phyloP scores from a whole-genome alignment of 116 monocot species.

The Cymodocea nodosa region DNA sequence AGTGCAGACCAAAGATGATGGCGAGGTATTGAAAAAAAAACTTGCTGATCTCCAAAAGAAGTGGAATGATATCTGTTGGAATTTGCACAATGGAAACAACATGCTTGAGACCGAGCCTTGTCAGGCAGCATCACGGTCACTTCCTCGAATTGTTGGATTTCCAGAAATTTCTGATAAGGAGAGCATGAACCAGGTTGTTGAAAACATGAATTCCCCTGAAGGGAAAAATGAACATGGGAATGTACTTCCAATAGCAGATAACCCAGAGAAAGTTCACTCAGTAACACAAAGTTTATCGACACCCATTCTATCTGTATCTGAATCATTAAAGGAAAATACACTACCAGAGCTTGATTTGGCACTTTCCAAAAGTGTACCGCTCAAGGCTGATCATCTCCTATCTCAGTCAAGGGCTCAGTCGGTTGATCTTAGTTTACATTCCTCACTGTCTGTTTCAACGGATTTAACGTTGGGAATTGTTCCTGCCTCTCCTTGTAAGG shows the following conservation, averaged over 20 bases:
- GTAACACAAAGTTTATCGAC: slow-evolving; percentile 6
- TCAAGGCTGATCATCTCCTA: slow-evolving; percentile 7
- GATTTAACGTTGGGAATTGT: slow-evolving; percentile 65
- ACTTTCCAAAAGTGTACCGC: slow-evolving; percentile 10
- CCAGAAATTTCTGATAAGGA: slow-evolving; percentile 15
- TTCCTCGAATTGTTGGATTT: slow-evolving; percentile 23
- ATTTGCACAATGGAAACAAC: slow-evolving; percentile 23
- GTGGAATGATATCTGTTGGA: slow-evolving; percentile 59
- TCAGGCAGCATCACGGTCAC: not conserved
- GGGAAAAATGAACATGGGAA: slow-evolving; percentile 10
- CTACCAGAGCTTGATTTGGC: not conserved
- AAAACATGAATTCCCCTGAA: slow-evolving; percentile 8
- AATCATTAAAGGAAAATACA: slow-evolving; percentile 8
- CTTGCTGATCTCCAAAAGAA: slow-evolving; percentile 57
- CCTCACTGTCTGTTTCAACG: slow-evolving; percentile 63
- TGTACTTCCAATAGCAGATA: not conserved
- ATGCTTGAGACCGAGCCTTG: slow-evolving; percentile 15
- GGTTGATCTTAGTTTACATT: slow-evolving; percentile 33
- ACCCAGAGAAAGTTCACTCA: slow-evolving; percentile 1
- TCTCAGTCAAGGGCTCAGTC: slow-evolving; percentile 14
- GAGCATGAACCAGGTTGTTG: slow-evolving; percentile 3
- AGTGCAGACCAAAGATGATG: slow-evolving; percentile 75
- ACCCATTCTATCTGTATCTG: slow-evolving; percentile 3
- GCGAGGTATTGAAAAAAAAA: slow-evolving; percentile 38
- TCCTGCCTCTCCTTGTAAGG: slow-evolving; percentile 13